A percentile compares a stretch with the other conserved stretches of the same genome.
phyloP scores from a whole-genome alignment of 2,329 filamentous ascomycete genomes.

The Talaromyces sp. region DNA sequence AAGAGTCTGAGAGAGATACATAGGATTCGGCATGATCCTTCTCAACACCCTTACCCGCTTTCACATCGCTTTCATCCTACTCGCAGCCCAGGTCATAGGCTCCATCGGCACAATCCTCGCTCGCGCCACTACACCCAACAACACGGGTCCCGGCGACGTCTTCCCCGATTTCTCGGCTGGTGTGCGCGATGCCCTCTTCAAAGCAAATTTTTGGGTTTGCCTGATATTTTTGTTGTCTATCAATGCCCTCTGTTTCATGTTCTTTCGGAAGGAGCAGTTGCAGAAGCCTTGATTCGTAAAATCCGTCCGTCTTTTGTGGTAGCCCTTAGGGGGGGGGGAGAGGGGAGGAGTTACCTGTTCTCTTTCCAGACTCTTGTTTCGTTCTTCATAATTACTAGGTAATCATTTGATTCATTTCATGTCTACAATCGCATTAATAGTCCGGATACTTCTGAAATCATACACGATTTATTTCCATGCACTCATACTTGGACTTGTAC shows the following conservation, averaged over 20 bases:
- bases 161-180: slow-evolving; percentile 53
- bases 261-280: slow-evolving; percentile 32
- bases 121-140: slow-evolving; percentile 55
- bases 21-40: slow-evolving; percentile 58
- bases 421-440: not conserved
- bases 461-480: not conserved
- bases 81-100: slow-evolving; percentile 56
- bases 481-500: too few species aligned
- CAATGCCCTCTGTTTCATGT: slow-evolving; percentile 56
- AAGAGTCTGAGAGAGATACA: not conserved
- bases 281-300: slow-evolving; percentile 22
- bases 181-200: slow-evolving; percentile 19
- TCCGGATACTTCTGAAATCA: not conserved
- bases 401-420: not conserved
- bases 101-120: slow-evolving; percentile 57
- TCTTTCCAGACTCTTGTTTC: not conserved
- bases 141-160: slow-evolving; percentile 54
- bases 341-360: too few species aligned
- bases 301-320: too few species aligned
- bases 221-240: slow-evolving; percentile 52
- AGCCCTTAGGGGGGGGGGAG: too few species aligned
- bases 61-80: slow-evolving; percentile 45
- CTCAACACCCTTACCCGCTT: slow-evolving; percentile 59
- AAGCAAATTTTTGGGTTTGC: slow-evolving; percentile 30
- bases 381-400: not conserved